Evolutionary conservation across 2,329 filamentous ascomycete genomes (phyloP).

Genomic region (Lecanicillium sp.): DNA sequence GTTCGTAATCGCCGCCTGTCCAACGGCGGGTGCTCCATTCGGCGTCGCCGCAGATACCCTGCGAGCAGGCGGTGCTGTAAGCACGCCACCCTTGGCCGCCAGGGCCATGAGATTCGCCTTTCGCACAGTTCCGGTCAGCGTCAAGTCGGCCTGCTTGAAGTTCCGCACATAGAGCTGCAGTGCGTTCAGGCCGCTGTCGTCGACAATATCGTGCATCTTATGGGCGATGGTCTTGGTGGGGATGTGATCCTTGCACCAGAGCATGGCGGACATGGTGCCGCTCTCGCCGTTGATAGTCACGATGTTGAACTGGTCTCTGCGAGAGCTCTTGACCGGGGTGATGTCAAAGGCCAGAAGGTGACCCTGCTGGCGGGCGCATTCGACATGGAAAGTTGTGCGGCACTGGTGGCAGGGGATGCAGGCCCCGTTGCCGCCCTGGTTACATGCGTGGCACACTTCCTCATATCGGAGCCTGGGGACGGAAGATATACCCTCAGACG

Average conservation of each 20-base stretch:
- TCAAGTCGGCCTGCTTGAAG: constrained; percentile 91
- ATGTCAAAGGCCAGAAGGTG: constrained; percentile 88
- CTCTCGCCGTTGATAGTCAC: constrained; percentile 76
- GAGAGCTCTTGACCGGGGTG: constrained; percentile 79
- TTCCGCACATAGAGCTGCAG: constrained; percentile 81
- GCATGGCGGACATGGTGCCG: constrained; percentile 74
- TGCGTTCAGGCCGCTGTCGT: constrained; percentile 67
- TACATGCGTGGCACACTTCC: constrained; percentile 79
- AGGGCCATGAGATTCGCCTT: constrained; percentile 76
- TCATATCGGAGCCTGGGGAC: constrained; percentile 69
- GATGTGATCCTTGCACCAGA: constrained; percentile 91
- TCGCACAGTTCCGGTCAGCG: constrained; percentile 83
- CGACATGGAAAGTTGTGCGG: constrained; percentile 65
- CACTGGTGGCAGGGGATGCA: constrained; percentile 80
- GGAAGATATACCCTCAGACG: constrained; percentile 83
- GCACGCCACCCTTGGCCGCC: constrained; percentile 48
- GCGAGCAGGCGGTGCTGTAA: constrained; percentile 30
- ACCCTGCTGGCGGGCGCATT: constrained; percentile 78
- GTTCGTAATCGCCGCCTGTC: constrained; percentile 10
- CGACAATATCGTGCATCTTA: constrained; percentile 68
- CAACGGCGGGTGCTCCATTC: constrained; percentile 16
- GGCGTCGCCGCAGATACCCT: constrained; percentile 52
- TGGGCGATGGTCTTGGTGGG: constrained; percentile 67
- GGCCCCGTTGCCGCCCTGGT: constrained; percentile 59
- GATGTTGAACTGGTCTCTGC: constrained; percentile 72